A percentile compares a stretch with the other conserved stretches of the same genome.
Evolutionary conservation across 2,329 filamentous ascomycete species (phyloP).

Genomic region (Colletotrichum sp.): DNA sequence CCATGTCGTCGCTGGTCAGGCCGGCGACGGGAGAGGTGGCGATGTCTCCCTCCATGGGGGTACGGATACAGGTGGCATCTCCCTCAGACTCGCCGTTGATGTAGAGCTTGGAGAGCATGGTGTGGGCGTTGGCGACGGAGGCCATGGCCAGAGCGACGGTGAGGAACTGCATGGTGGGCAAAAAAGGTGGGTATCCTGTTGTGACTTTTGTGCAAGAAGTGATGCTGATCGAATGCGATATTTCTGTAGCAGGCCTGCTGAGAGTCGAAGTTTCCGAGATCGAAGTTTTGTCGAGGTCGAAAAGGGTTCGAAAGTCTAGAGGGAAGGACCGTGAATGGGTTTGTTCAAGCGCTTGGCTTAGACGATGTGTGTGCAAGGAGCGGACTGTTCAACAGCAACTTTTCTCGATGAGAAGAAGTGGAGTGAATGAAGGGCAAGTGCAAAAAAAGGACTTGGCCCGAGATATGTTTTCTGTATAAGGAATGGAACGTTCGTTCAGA

Average conservation of each 20-base stretch:
- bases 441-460: background rate
- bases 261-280: background rate
- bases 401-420: background rate
- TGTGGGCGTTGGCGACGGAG: slow-evolving; percentile 57
- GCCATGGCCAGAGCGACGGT: slow-evolving; percentile 39
- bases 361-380: background rate
- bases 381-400: slow-evolving; percentile 23
- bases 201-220: background rate
- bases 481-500: slow-evolving; percentile 21
- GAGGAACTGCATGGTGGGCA: slow-evolving; percentile 41
- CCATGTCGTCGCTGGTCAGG: slow-evolving; percentile 67
- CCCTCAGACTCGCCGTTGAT: slow-evolving; percentile 69
- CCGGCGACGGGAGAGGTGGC: slow-evolving; percentile 64
- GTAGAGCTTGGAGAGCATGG: slow-evolving; percentile 67
- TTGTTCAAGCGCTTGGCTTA: slow-evolving; percentile 15
- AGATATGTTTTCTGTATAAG: slow-evolving; percentile 1
- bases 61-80: slow-evolving; percentile 74
- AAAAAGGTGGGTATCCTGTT: slow-evolving; percentile 3
- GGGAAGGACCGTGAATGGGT: slow-evolving; percentile 10
- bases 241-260: slow-evolving; percentile 19
- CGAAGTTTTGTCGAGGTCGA: background rate
- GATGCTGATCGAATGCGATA: background rate
- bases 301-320: background rate
- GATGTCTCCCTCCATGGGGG: slow-evolving; percentile 57
- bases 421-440: background rate